Base-by-base conservation (phyloP, 179 eudicot species). In the Amaranthus tricolor region DNA sequence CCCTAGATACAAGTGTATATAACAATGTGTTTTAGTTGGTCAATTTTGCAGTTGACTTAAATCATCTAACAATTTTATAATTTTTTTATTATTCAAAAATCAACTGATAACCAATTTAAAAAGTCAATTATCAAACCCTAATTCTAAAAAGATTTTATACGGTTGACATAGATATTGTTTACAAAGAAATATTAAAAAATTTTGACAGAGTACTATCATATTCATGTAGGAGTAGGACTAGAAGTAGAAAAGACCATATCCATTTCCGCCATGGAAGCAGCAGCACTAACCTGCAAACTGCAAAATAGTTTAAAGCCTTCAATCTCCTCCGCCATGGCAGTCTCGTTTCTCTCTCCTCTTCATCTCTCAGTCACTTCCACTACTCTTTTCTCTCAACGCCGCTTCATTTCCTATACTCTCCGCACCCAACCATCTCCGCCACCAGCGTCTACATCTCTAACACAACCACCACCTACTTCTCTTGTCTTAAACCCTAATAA, bases 341-440 rank as follows among this genome's bases (percentile, higher is more conserved):
- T 79, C 62, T 77, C 81, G 49, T 71, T 74, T 81, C 56, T 67
- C 77, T 71, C 84, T 70, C 81, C 83, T 48, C 79, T 77, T 49
- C 77, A 70, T 56, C 78, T 85, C 43, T 66, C 4, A 31, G 40
- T 31, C 40, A 31, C 85, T 40, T 43, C 84, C 20, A 62, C 84
- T n/a, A 40, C 77, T 59, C 61, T 68, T 63, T 19, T 79, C 66
- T 64, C 77, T 70, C 72, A 67, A 20, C 82, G 84, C 76, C 86
- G 82, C 78, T 57, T 78, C 47, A 63, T 67, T 13, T 56, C 84
- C 9, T 48, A 61, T 48, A 62, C 85, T 68, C 9, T 75, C 62
- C 75, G 74, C 60, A 66, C 82, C 0, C 79, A 78, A 66, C 66
- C 78, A 49, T 73, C 83, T 19, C 75, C 83, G 66, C 60, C 75